Evolutionary conservation across 169 alveolate species (phyloP), one percentile per base, ranked within the genome.

Genomic region (Theileria equi): DNA sequence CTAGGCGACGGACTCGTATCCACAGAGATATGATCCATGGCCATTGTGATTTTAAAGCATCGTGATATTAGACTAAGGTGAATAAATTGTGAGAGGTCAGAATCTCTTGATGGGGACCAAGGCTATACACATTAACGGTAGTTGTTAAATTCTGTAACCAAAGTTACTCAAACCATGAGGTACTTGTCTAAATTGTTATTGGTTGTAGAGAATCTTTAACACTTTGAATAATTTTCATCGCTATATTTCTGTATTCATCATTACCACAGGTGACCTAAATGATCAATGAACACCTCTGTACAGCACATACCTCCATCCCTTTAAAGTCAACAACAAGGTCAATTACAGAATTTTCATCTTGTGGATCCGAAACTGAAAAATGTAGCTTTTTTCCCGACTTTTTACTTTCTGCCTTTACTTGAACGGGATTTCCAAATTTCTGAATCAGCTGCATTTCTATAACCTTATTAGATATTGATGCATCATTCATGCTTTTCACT

Each of bases 401-500:
- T 2, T n/a, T 55, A 5, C 23, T 5, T 60, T 70, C 81, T 31
- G 58, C 57, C 74, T 70, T 53, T 36, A 53, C 55, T 16, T 40
- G 49, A 0, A 29, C 44, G 21, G 84, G 80, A 7, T 31, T 61
- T 13, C 84, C 84, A 47, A 74, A 74, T 31, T 38, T 64, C 21
- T 68, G 64, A 11, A 53, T 44, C 43, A 74, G 71, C 28, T 64
- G 84, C 60, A 52, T 65, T 34, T 64, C 73, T 16, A 72, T 50
- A 10, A 63, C 62, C 17, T 28, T 25, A 17, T 26, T 41, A 50
- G 44, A 74, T 0, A 66, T 55, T 13, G 35, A 35, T 35, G 63
- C 72, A 10, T 53, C 63, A 36, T 16, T 45, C 3, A 66, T 38
- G 23, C 1, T 26, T 11, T 44, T 36, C 34, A 8, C 60, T 16